These are phyloP conservation scores for Suillus alpinus DNA, from an alignment of 768 basidiomycete genomes.

Conservation along the genomic window DNA sequence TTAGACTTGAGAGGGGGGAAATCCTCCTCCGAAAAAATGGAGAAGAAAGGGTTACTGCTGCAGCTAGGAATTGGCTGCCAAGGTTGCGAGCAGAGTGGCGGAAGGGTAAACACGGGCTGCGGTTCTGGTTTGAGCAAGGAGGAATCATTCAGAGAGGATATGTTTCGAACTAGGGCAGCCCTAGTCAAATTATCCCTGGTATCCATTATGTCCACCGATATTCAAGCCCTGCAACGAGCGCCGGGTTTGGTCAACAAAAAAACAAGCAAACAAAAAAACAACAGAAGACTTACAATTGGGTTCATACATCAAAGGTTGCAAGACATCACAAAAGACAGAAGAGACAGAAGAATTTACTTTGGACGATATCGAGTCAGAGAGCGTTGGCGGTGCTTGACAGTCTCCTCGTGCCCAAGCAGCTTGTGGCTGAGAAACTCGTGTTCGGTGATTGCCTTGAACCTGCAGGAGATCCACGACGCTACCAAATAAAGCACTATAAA, in stretches of 20 bases:
- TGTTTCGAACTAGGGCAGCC: constrained; percentile 24
- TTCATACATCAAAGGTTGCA: constrained; percentile 22
- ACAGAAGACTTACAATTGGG: constrained; percentile 10
- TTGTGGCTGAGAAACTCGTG: constrained; percentile 35
- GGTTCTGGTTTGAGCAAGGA: constrained; percentile 11
- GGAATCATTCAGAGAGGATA: constrained; percentile 7
- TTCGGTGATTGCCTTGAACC: constrained; percentile 26
- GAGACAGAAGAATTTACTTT: constrained; percentile 8
- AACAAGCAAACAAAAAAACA: neutral
- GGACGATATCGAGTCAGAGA: constrained; percentile 1
- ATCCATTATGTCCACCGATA: constrained; percentile 30
- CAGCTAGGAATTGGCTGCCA: constrained; percentile 21
- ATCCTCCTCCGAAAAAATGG: constrained; percentile 12
- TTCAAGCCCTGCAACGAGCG: constrained; percentile 28
- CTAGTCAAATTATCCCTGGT: constrained; percentile 30
- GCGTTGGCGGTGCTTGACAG: constrained; percentile 10
- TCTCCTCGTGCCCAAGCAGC: constrained; percentile 26
- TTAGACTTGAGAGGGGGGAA: constrained; percentile 14
- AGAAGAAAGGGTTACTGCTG: constrained; percentile 23
- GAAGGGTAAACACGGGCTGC: constrained; percentile 18
- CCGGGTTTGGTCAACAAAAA: neutral
- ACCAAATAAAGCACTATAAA: constrained; percentile 8
- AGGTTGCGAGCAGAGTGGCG: constrained; percentile 9
- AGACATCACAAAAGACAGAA: constrained; percentile 20
- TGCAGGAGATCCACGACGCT: constrained; percentile 5